phyloP scores from a whole-genome alignment of 2,329 filamentous ascomycete species.

The Eurotiales sp. region DNA sequence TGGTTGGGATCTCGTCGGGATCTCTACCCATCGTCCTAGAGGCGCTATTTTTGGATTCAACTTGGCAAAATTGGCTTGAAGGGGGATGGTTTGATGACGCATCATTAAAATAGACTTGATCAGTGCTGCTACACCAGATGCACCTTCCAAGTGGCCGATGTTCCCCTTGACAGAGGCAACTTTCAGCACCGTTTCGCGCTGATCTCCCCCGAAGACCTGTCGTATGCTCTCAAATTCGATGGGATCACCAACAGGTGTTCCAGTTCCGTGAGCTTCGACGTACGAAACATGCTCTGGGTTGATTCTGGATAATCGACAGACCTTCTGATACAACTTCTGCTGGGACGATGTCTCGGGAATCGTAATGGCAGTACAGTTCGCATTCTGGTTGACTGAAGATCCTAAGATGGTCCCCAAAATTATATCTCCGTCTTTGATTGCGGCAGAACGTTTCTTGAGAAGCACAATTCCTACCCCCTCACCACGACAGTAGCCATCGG shows the following conservation, averaged over 20 bases:
- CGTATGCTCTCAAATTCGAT: constrained; percentile 14
- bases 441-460: constrained; percentile 47
- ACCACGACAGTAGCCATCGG: constrained; percentile 49
- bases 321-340: constrained; percentile 31
- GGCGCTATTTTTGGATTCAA: constrained; percentile 22
- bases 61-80: constrained; percentile 23
- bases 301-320: constrained; percentile 31
- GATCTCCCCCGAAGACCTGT: constrained; percentile 2
- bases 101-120: constrained; percentile 33
- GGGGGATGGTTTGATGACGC: constrained; percentile 28
- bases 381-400: constrained; percentile 29
- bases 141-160: constrained; percentile 32
- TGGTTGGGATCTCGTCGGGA: constrained; percentile 8
- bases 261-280: constrained; percentile 35
- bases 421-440: constrained; percentile 42
- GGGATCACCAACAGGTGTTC: constrained; percentile 26
- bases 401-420: constrained; percentile 34
- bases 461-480: constrained; percentile 50
- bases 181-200: constrained; percentile 10
- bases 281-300: constrained; percentile 28
- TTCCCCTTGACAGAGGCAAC: constrained; percentile 31
- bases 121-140: constrained; percentile 24
- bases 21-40: constrained; percentile 16
- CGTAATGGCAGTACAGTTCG: constrained; percentile 24
- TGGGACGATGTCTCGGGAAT: constrained; percentile 33